Evolutionary conservation across 2,329 filamentous ascomycete species (phyloP), one percentile per base, ranked within the genome.

Genomic region (Sclerotinia glacialis): DNA sequence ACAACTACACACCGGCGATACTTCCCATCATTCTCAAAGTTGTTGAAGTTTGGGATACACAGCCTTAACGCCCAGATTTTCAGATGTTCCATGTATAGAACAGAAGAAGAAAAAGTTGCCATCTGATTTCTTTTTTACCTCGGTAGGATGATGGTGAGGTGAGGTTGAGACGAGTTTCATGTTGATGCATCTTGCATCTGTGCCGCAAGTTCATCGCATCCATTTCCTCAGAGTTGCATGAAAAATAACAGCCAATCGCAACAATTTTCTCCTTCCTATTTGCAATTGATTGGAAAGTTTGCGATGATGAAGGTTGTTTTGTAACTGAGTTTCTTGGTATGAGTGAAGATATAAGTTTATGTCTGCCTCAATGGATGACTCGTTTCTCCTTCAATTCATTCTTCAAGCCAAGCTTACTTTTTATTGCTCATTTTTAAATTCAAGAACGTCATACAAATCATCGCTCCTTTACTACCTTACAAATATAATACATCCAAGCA

Each of bases 131-230:
- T 21, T 5, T 34, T 59, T 34, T 59, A 26, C 56, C 56, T 59
- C 28, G 56, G 40, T 59, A 14, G 46, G 31, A 23, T 59, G 42
- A 59, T 16, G 26, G 34, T 34, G 42, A 31, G 42, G 56, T 44
- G 26, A 3, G 37, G 56, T 47, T 59, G 42, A 59, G 56, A 59
- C 56, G 42, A 59, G 56, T 59, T 59, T 59, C 42, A 59, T 56
- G 34, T 56, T 56, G 53, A 16, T 14, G 14, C 47, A 47, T 46
- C 28, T 9, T 44, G 12, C 21, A 34, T 34, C 26, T 31, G 40
- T 31, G 55, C 55, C 55, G 12, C 21, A 55, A 4, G 14, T 55
- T 59, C 55, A 59, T 59, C 55, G 18, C 40, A 59, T 59, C 34
- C 28, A 54, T 44, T 28, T 31, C 6, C 2, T 40, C 5, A 40